Evolutionary conservation across 2,329 filamentous ascomycete species (phyloP), one percentile per base, ranked within the genome.

Genomic region (Fusarium sp.): DNA sequence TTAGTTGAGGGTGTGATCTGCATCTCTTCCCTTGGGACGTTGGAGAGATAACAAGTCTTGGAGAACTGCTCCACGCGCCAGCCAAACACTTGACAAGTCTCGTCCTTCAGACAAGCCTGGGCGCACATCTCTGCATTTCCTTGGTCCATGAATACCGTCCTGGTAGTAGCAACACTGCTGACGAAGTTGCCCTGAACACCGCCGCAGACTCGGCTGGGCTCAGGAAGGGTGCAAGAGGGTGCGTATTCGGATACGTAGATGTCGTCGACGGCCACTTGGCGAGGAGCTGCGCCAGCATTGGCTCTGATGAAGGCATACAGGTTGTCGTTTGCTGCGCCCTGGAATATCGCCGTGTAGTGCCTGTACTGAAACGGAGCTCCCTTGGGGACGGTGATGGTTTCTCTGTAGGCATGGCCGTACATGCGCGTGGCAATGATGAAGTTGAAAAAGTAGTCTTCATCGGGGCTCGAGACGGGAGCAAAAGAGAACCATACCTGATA

Each of bases 231-330:
- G 22, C 35, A 56, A n/a, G 51, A 31, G 8, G 51, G 35, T 35
- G 7, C 10, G n/a, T 42, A 55, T 31, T 57, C 41, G 25, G 35
- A 25, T n/a, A 48, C 41, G 13, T 56, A 56, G 10, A 57, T 41
- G 10, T 57, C 36, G 15, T 42, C 51, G 13, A 57, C 12, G 19
- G 41, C 50, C n/a, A 47, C 41, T n/a, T 22, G 22, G 3, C 53
- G 41, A 15, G 31, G 10, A 3, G 4, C 32, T 9, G 35, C 26
- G 8, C 11, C 19, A 8, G n/a, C 9, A 15, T 36, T 43, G 3
- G 7, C 4, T 39, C 50, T 57, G 4, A 26, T 6, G 2, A 47
- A 47, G 13, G 11, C 24, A 24, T 26, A 15, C 10, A 47, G 22
- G 15, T 29, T 26, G 13, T 36, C 29, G 5, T 19, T 7, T n/a